Conservation (phyloP, 495 filamentous ascomycete species). For the Penicillium mononematosum region DNA sequence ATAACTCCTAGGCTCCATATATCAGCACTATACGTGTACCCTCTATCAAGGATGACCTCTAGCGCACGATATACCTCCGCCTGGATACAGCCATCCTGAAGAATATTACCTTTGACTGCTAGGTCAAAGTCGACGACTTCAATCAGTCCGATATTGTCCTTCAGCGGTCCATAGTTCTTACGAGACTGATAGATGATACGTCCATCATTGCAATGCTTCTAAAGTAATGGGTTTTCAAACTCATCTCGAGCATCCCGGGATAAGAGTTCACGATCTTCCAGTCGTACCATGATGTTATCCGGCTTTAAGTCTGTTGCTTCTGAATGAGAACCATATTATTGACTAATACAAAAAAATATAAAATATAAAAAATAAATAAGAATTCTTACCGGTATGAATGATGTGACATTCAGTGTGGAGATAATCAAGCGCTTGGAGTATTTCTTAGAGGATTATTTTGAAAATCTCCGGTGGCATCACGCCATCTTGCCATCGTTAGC, state of each 20-base stretch:
- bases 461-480: constrained; percentile 18
- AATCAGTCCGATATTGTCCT: constrained; percentile 15
- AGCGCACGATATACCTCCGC: constrained; percentile 42
- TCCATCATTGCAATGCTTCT: constrained; percentile 19
- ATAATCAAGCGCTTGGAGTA: constrained; percentile 20
- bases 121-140: constrained; percentile 26
- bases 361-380: too few species aligned
- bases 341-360: too few species aligned
- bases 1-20: constrained; percentile 48
- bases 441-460: constrained; percentile 17
- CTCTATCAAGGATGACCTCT: constrained; percentile 43
- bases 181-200: constrained; percentile 22
- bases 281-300: constrained; percentile 22
- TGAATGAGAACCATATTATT: constrained; percentile 11
- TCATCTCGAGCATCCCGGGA: constrained; percentile 23
- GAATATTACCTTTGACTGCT: constrained; percentile 23
- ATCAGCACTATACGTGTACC: constrained; percentile 41
- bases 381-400: constrained; percentile 18
- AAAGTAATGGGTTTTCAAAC: constrained; percentile 19
- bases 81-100: constrained; percentile 37
- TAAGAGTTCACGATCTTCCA: constrained; percentile 24
- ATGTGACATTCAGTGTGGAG: constrained; percentile 19
- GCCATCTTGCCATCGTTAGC: background rate
- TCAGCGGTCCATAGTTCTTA: constrained; percentile 17
- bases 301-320: constrained; percentile 7